A percentile compares a stretch with the other conserved stretches of the same genome.
phyloP scores from a whole-genome alignment of 805 yeast genomes.

The Pichia manshurica region DNA sequence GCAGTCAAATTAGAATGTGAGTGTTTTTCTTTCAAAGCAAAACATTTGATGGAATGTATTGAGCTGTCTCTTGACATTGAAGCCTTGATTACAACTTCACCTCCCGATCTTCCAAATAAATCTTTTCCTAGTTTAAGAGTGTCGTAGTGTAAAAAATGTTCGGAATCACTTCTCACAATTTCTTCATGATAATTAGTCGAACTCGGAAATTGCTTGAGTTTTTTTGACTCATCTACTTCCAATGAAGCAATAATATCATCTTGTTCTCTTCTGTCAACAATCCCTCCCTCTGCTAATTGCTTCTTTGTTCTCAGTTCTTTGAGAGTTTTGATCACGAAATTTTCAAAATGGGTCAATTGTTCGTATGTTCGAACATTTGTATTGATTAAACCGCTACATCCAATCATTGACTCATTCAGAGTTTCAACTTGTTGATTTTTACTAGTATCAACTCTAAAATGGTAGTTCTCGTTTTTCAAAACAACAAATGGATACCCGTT shows the following conservation, averaged over 20 bases:
- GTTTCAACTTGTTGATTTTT: not conserved
- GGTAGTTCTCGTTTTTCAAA: conserved; percentile 13
- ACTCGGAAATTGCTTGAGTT: conserved; percentile 5
- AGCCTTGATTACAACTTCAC: conserved; percentile 7
- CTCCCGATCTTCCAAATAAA: conserved; percentile 5
- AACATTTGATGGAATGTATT: conserved; percentile 2
- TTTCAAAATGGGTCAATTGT: conserved; percentile 10
- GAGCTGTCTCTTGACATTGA: conserved; percentile 7
- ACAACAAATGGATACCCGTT: conserved; percentile 16
- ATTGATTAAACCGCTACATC: not conserved
- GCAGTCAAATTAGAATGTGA: not conserved
- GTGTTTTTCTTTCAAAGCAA: conserved; percentile 1
- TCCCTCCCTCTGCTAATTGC: conserved; percentile 5
- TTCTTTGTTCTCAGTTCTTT: conserved; percentile 5
- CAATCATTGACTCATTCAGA: not conserved
- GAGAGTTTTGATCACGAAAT: conserved; percentile 4
- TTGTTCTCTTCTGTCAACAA: conserved; percentile 3
- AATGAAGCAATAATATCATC: conserved; percentile 7
- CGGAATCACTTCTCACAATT: conserved; percentile 6
- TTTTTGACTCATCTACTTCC: conserved; percentile 4
- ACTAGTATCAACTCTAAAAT: conserved; percentile 17
- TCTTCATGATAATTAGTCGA: conserved; percentile 7
- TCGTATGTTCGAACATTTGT: conserved; percentile 5
- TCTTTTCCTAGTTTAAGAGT: not conserved
- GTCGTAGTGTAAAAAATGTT: conserved; percentile 4